Base-by-base conservation (phyloP, 192 early-diverging fungal species). In the Linnemannia zychae region DNA sequence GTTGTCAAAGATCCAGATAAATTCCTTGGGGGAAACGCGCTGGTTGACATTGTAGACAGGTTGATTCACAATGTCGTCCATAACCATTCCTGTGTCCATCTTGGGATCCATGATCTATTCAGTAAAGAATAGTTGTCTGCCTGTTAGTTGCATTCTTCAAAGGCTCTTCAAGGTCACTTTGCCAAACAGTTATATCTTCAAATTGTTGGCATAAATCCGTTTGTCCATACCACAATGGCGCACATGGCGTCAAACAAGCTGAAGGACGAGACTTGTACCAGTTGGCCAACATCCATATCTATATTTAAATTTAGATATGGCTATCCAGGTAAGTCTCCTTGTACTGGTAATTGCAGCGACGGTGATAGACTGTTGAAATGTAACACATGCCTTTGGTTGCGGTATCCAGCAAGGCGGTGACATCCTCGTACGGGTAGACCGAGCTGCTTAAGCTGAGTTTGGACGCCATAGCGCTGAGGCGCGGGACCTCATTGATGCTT, bases 161-260 rank as follows among this genome's bases (percentile, higher is more conserved):
- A 37, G 67, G 16, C 37, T 38, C 0, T 6, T 11, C 15, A 17
- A n/a, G n/a, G 53, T 13, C 24, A 12, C 34, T 40, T 40, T 22
- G 18, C 48, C 31, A 3, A n/a, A 15, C 40, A 17, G n/a, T 9
- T 11, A 31, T 36, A 9, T n/a, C 24, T n/a, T 16, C 37, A 17
- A 71, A 11, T 9, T 9, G 22, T n/a, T 17, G n/a, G n/a, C 24
- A 24, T 18, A 28, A 50, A 33, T 6, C 17, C 1, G 33, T 17
- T 20, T 33, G 24, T 20, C 7, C 57, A 20, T 79, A 87, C 88
- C 79, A 87, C 92, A 53, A 92, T 92, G 17, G 92, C 92, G 47
- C 91, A 89, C 92, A 93, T 92, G 31, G 91, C 92, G 53, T 93
- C 92, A 77, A 88, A 91, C 4, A 93, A 68, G 22, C 87, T 89